Base-by-base conservation (phyloP, 768 basidiomycete genomes). In the Pulveroboletus sp. region DNA sequence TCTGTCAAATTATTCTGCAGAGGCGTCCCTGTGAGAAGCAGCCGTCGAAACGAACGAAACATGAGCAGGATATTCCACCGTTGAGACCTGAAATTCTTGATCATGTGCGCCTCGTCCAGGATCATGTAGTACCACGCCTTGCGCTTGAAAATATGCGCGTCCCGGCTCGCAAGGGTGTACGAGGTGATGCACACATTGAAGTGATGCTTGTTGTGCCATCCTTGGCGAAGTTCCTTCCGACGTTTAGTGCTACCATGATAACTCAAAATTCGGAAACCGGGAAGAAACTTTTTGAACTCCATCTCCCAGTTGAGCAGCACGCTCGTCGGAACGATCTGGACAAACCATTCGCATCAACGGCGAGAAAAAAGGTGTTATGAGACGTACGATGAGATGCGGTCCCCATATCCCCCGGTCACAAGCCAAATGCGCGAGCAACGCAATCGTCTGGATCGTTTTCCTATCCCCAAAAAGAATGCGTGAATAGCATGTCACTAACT, bases 81-180 rank as follows among this genome's bases (percentile, higher is more conserved):
- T 64, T 97, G 91, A 0, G 89, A 91, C 62, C 85, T 84, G 73
- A 94, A 95, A 66, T 97, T 97, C 72, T 94, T 94, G 81, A 97
- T 94, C 83, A 94, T 95, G 63, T 97, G 93, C 7, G 93, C 94
- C 68, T 97, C 93, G 63, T 97, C 93, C 6, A 97, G 81, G 46
- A 97, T 83, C 87, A 97, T 90, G 60, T 97, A 97, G 63, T 93
- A 91, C 94, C 94, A 95, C 41, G 80, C 74, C 70, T 92, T 94
- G 36, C 94, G 83, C 67, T 90, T 90, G 74, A 95, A 93, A 16
- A 94, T 87, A 59, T 90, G 83, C 44, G 90, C 85, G 63, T 97
- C 93, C 33, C 88, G 82, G 61, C 89, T 85, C n/a, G 91, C 93
- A 23, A 95, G 80, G 5, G 91, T 86, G 64, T 97, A 97, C 16